These are phyloP conservation scores for Gloeostereum incarnatum DNA, from an alignment of 768 basidiomycete species.

Conservation along the genomic window DNA sequence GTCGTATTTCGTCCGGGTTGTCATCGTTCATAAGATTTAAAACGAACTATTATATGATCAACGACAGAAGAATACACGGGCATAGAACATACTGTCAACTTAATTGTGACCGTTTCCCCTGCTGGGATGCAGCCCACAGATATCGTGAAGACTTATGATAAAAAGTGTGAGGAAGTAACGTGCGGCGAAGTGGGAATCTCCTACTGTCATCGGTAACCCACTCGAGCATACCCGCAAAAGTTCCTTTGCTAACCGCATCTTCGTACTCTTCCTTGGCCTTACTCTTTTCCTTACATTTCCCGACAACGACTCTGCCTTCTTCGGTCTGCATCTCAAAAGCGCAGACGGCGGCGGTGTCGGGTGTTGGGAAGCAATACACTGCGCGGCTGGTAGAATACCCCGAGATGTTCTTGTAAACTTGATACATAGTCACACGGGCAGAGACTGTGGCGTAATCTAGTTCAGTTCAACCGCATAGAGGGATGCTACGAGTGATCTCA, in stretches of 20 bases:
- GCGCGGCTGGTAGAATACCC: slow-evolving; percentile 29
- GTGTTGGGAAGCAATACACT: slow-evolving; percentile 52
- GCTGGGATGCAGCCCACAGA: slow-evolving; percentile 47
- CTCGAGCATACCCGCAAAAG: slow-evolving; percentile 34
- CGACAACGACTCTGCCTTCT: slow-evolving; percentile 32
- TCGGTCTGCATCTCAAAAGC: slow-evolving; percentile 39
- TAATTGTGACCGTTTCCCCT: slow-evolving; percentile 24
- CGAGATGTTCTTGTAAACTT: slow-evolving; percentile 29
- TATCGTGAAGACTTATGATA: slow-evolving; percentile 40
- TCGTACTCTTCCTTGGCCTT: slow-evolving; percentile 30
- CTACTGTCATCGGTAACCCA: slow-evolving; percentile 43
- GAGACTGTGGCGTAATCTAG: slow-evolving; percentile 21
- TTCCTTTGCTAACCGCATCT: slow-evolving; percentile 27
- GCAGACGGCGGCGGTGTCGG: slow-evolving; percentile 43
- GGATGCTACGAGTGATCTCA: background rate
- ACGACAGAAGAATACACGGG: background rate
- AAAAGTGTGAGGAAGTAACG: no score
- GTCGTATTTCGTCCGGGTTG: slow-evolving; percentile 33
- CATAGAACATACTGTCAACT: slow-evolving; percentile 28
- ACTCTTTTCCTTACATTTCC: slow-evolving; percentile 38
- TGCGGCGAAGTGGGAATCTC: no score
- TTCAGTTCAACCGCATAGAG: background rate
- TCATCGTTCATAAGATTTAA: slow-evolving; percentile 46
- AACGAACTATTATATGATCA: slow-evolving; percentile 27
- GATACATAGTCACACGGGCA: slow-evolving; percentile 30